phyloP scores from a whole-genome alignment of 108 stramenopile species.

The Skeletonema grethae region DNA sequence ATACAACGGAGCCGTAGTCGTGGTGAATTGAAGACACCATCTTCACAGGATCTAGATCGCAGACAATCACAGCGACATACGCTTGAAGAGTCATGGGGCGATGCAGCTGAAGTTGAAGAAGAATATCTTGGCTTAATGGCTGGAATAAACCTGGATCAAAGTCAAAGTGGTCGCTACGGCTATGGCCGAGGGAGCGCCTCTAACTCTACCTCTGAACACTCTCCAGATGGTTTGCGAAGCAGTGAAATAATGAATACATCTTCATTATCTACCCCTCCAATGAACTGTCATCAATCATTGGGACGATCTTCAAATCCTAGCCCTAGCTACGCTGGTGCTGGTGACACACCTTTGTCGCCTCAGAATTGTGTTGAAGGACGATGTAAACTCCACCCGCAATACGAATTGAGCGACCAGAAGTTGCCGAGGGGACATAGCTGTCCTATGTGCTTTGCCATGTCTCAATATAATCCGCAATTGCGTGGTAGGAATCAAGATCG shows the following conservation, averaged over 20 bases:
- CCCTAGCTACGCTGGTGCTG: too few relatives aligned
- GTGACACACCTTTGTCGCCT: neutral
- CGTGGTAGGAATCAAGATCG: neutral
- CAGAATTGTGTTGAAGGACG: neutral
- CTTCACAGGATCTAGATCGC: neutral
- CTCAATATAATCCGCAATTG: too few relatives aligned
- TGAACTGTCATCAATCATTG: too few relatives aligned
- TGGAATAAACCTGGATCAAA: too few relatives aligned
- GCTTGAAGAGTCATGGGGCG: neutral
- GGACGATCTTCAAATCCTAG: too few relatives aligned
- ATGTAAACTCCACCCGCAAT: neutral
- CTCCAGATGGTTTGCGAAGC: neutral
- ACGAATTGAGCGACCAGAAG: slow-evolving; percentile 4
- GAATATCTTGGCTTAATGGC: neutral
- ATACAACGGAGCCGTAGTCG: neutral
- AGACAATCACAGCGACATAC: neutral
- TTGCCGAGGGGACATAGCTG: slow-evolving; percentile 1
- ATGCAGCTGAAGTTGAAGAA: neutral
- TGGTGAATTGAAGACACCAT: neutral
- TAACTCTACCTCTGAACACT: neutral
- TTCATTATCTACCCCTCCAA: too few relatives aligned
- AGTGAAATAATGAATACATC: neutral
- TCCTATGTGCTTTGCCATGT: neutral
- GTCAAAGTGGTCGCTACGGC: neutral
- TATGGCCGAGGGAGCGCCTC: neutral